Evolutionary conservation across 2,329 filamentous ascomycete species (phyloP), one percentile per base, ranked within the genome.

Genomic region (Alternaria consortialis): DNA sequence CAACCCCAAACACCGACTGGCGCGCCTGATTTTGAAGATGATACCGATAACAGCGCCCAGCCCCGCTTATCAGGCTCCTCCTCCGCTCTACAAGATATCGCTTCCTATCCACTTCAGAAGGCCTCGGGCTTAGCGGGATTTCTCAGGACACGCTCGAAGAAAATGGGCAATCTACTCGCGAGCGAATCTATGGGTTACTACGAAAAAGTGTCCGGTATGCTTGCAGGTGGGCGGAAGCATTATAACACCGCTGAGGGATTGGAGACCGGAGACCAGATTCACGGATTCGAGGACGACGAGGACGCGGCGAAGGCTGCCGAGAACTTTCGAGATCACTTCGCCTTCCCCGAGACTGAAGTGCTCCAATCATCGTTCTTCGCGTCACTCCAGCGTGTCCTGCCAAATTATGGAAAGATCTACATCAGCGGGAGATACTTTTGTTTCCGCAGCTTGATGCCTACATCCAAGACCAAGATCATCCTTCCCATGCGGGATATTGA

Each of bases 131-230:
- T 97, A 74, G 93, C 93, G 8, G 92, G 90, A 47, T 97, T 93
- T 74, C 83, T 97, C 53, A 92, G 91, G 73, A 90, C 86, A 57
- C 88, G 91, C 23, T 90, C 93, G 23, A 91, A 91, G 68, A 88
- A 88, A 34, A 92, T 98, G 88, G 92, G 92, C 62, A 92, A 84
- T 29, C 81, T 97, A 8, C 81, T 98, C 46, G 92, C 94, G 7
- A 92, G 90, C 0, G 94, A 97, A 77, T 96, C 94, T 0, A 97
- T 97, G 89, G 93, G 93, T 2, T 98, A 98, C 74, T 90, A 97
- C 32, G 94, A 96, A 74, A 98, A 97, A 78, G 94, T 98, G 0
- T 97, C 94, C 0, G 94, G 93, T 37, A 98, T 98, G 91, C 95
- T 95, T 88, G 92, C 93, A 68, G 95, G 95, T 34, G 92, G 92